Conservation (phyloP, 352 stramenopile species). For the Globisporangium okanoganense region DNA sequence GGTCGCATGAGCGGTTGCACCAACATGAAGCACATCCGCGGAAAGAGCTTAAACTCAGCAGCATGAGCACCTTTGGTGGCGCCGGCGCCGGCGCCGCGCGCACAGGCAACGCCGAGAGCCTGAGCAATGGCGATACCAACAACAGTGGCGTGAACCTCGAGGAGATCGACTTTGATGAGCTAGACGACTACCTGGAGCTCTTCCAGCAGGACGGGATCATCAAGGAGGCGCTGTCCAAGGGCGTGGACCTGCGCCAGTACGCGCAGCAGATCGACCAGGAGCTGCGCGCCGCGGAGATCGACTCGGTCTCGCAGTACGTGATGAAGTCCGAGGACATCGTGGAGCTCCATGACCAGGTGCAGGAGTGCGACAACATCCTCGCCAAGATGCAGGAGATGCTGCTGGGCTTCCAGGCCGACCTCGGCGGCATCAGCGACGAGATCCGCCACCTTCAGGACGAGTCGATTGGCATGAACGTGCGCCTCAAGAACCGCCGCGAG, state of each 20-base stretch:
- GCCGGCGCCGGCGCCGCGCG: neutral
- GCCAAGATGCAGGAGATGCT: slow-evolving; percentile 97
- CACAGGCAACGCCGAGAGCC: neutral
- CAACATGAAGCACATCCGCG: slow-evolving; percentile 2
- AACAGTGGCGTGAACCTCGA: slow-evolving; percentile 53
- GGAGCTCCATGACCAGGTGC: slow-evolving; percentile 91
- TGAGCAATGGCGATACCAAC: neutral
- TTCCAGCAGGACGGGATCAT: slow-evolving; percentile 94
- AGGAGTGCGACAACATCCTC: slow-evolving; percentile 96
- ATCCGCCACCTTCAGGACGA: slow-evolving; percentile 97
- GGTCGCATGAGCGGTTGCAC: neutral
- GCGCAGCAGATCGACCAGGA: slow-evolving; percentile 89
- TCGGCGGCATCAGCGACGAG: slow-evolving; percentile 96
- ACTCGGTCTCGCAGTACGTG: slow-evolving; percentile 86
- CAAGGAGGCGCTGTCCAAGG: slow-evolving; percentile 87
- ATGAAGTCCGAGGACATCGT: slow-evolving; percentile 88
- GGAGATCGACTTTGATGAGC: slow-evolving; percentile 92
- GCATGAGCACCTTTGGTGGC: slow-evolving; percentile 1
- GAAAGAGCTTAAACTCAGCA: slow-evolving; percentile 3
- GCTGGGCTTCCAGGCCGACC: slow-evolving; percentile 97
- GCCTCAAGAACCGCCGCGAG: slow-evolving; percentile 93
- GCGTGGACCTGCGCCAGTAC: slow-evolving; percentile 91
- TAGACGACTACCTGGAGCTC: slow-evolving; percentile 92
- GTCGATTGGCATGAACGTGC: slow-evolving; percentile 90
- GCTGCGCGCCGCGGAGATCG: slow-evolving; percentile 79